Conservation (phyloP, 345 rosid species). For the Brassica incana region DNA sequence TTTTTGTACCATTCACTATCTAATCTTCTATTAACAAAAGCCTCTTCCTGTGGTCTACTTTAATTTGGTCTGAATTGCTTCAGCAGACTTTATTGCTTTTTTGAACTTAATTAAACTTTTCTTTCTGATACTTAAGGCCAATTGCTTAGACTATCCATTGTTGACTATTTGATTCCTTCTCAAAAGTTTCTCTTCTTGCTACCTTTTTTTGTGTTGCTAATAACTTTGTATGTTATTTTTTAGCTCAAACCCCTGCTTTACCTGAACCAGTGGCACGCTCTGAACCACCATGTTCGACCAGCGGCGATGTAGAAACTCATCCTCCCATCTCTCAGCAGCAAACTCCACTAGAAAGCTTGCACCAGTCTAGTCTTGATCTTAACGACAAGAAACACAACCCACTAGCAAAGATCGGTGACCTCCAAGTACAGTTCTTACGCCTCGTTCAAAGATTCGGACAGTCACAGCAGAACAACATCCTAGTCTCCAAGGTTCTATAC, state of each 20-base stretch:
- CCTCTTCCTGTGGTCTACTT: too few relatives aligned
- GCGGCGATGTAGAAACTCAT: conserved; percentile 42
- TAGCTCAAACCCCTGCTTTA: conserved; percentile 41
- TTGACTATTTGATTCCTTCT: too few relatives aligned
- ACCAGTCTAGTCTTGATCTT: conserved; percentile 32
- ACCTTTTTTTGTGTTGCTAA: too few relatives aligned
- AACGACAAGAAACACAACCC: conserved; percentile 47
- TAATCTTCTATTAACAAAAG: too few relatives aligned
- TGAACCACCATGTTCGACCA: conserved; percentile 47
- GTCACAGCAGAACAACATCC: conserved; percentile 54
- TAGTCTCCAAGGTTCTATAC: conserved; percentile 80
- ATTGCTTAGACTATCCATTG: too few relatives aligned
- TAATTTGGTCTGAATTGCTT: too few relatives aligned
- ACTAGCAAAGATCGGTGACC: conserved; percentile 61
- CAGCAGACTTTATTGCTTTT: too few relatives aligned
- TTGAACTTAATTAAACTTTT: too few relatives aligned
- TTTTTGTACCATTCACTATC: too few relatives aligned
- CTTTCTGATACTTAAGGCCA: too few relatives aligned
- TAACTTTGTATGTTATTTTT: too few relatives aligned
- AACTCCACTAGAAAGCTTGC: conserved; percentile 43
- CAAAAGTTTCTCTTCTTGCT: too few relatives aligned
- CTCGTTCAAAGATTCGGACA: conserved; percentile 65
- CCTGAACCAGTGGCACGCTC: conserved; percentile 41
- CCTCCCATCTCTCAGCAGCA: conserved; percentile 44
- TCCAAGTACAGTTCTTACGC: conserved; percentile 70